A percentile compares a stretch with the other conserved stretches of the same genome.
These are phyloP conservation scores for Astrothelium macrocarpum DNA, from an alignment of 495 filamentous ascomycete species.

Conservation along the genomic window DNA sequence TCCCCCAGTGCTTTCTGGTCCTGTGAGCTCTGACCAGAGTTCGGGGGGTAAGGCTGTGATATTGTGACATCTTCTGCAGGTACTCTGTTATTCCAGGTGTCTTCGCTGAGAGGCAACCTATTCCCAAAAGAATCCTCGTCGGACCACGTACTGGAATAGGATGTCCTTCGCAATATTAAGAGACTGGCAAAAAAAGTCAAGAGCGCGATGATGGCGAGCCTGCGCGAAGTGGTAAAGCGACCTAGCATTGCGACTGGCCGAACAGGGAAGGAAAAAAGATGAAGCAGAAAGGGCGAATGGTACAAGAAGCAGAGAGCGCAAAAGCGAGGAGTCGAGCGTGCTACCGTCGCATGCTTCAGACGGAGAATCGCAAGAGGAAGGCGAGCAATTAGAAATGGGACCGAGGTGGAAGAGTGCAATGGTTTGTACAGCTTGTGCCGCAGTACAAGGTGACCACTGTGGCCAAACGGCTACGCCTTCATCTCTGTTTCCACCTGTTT, in stretches of 20 bases:
- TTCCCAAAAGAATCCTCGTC: conserved; percentile 1
- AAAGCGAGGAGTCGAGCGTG: not conserved
- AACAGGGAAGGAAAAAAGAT: not conserved
- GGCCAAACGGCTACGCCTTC: not conserved
- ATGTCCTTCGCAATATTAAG: conserved; percentile 6
- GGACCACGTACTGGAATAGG: conserved; percentile 8
- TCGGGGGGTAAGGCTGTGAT: not conserved
- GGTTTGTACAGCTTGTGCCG: no score
- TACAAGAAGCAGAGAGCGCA: not conserved
- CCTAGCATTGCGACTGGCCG: not conserved
- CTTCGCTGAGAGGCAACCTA: conserved; percentile 5
- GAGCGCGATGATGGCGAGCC: conserved; percentile 19
- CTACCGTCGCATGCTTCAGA: not conserved
- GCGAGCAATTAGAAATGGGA: not conserved
- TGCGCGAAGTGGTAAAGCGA: conserved; percentile 13
- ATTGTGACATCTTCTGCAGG: conserved; percentile 11
- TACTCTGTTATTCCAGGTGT: not conserved
- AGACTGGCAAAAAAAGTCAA: conserved; percentile 13
- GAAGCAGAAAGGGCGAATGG: not conserved
- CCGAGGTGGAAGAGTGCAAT: no score
- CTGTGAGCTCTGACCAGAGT: conserved; percentile 1
- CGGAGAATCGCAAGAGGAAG: not conserved
- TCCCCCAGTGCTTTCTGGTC: conserved; percentile 11
- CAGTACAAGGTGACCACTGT: not conserved
- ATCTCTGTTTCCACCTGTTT: not conserved